phyloP scores from a whole-genome alignment of 2,329 filamentous ascomycete genomes.

The Zelopaecilomyces penicillatus region DNA sequence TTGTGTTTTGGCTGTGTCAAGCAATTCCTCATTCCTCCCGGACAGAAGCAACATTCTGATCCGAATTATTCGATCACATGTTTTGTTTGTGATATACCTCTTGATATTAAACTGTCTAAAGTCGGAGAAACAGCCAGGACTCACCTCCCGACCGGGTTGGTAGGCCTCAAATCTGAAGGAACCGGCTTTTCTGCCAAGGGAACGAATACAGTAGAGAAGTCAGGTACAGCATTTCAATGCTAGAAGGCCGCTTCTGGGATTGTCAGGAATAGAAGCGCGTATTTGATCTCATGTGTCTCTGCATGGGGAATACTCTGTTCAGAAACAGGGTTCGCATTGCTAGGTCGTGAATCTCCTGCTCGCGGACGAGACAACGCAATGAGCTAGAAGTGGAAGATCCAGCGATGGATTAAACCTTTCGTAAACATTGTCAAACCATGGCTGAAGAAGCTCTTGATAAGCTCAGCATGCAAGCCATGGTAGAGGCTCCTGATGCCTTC shows the following conservation, averaged over 20 bases:
- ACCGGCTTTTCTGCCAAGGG: constrained; percentile 91
- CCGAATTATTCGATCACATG: constrained; percentile 47
- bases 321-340: background rate
- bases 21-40: constrained; percentile 65
- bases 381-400: constrained; percentile 67
- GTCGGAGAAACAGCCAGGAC: constrained; percentile 33
- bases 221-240: constrained; percentile 75
- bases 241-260: constrained; percentile 24
- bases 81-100: constrained; percentile 77
- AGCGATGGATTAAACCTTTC: constrained; percentile 67
- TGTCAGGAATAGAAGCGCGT: background rate
- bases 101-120: constrained; percentile 47
- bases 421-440: constrained; percentile 83
- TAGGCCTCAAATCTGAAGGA: constrained; percentile 75
- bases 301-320: background rate
- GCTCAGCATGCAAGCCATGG: constrained; percentile 65
- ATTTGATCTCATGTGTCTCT: background rate
- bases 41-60: constrained; percentile 30
- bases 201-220: constrained; percentile 69
- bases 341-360: constrained; percentile 10
- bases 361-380: constrained; percentile 26
- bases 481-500: constrained; percentile 68
- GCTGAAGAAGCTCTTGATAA: constrained; percentile 75
- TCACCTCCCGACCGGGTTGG: constrained; percentile 60
- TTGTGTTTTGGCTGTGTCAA: constrained; percentile 77